Evolutionary conservation across 257 asterid genomes (phyloP).

Genomic region (Solanum megistacrolobum): DNA sequence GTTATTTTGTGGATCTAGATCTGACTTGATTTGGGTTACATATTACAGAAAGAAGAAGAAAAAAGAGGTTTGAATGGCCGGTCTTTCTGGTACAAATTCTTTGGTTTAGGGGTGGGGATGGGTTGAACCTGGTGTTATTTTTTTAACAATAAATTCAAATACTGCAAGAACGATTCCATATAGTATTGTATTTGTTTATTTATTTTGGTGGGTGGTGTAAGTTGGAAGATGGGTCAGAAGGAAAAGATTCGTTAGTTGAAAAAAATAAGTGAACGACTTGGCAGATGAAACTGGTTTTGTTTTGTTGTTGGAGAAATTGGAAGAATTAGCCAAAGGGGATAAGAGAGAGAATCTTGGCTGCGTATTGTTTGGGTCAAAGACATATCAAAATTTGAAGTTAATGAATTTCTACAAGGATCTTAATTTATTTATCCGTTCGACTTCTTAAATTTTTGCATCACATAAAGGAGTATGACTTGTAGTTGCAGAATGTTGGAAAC

Average conservation of each 20-base stretch:
- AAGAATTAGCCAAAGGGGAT: background rate
- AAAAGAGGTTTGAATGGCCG: background rate
- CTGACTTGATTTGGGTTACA: background rate
- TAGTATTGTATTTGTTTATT: background rate
- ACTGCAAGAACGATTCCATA: background rate
- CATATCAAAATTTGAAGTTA: background rate
- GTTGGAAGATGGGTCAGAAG: background rate
- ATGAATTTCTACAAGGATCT: accelerated
- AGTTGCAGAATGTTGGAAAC: background rate
- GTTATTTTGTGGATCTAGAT: background rate
- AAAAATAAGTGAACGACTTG: background rate
- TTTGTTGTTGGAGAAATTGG: background rate
- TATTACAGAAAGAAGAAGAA: background rate
- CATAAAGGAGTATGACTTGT: background rate
- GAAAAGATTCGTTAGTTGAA: background rate
- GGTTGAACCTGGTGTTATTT: background rate
- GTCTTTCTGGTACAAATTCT: background rate
- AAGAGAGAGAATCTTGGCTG: background rate
- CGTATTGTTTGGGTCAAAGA: background rate
- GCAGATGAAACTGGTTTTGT: background rate
- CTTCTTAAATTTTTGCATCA: no score
- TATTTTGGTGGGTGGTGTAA: background rate
- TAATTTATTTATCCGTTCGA: accelerated
- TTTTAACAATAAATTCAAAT: background rate
- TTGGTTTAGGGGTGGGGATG: background rate